phyloP scores from a whole-genome alignment of 2,329 filamentous ascomycete genomes.

The Diaporthe aspalathi region DNA sequence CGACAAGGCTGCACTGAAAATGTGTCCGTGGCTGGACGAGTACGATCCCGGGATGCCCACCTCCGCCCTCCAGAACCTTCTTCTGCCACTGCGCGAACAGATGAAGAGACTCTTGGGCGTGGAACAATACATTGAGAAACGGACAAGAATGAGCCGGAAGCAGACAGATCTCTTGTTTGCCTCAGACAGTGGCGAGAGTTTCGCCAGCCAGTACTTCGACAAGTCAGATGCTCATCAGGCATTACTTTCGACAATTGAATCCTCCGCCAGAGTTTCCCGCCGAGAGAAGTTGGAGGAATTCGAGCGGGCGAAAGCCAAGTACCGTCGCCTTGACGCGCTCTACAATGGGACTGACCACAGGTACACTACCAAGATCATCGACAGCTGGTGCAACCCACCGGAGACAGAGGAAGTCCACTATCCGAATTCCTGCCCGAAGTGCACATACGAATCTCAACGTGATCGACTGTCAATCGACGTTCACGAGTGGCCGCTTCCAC shows the following conservation, averaged over 20 bases:
- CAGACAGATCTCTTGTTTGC: conserved; percentile 48
- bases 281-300: conserved; percentile 51
- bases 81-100: conserved; percentile 56
- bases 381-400: background rate
- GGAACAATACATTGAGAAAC: conserved; percentile 59
- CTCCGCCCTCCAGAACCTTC: conserved; percentile 55
- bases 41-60: conserved; percentile 60
- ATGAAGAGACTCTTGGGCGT: conserved; percentile 57
- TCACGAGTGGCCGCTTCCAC: conserved; percentile 68
- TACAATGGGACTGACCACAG: conserved; percentile 33
- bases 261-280: conserved; percentile 47
- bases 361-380: background rate
- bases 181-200: conserved; percentile 51
- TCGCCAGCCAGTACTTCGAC: conserved; percentile 61
- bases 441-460: conserved; percentile 48
- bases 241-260: conserved; percentile 52
- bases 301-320: conserved; percentile 43
- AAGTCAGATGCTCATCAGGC: conserved; percentile 54
- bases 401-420: conserved; percentile 11
- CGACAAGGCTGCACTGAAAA: conserved; percentile 57
- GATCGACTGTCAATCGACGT: conserved; percentile 55
- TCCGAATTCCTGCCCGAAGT: conserved; percentile 53
- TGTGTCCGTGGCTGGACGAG: conserved; percentile 54
- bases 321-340: conserved; percentile 44
- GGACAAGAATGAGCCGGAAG: conserved; percentile 39